Evolutionary conservation across 2,329 filamentous ascomycete species (phyloP).

Genomic region (Aspergillus vadensis): DNA sequence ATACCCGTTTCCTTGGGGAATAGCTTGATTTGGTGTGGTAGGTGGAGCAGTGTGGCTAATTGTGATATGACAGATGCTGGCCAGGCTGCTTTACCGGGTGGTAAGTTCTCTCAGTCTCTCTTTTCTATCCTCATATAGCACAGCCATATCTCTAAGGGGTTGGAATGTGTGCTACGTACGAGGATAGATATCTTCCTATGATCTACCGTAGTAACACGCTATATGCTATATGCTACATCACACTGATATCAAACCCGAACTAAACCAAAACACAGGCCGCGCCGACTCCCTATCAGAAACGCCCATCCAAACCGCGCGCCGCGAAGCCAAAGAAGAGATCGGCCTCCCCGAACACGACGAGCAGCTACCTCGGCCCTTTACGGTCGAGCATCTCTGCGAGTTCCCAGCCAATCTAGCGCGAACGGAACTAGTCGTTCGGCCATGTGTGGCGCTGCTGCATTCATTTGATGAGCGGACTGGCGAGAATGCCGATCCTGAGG

Average conservation of each 20-base stretch:
- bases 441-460: slow-evolving; percentile 77
- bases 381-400: slow-evolving; percentile 83
- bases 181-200: no score
- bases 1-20: not conserved
- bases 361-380: slow-evolving; percentile 73
- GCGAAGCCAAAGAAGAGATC: slow-evolving; percentile 92
- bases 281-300: slow-evolving; percentile 58
- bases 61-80: slow-evolving; percentile 59
- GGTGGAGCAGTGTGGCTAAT: not conserved
- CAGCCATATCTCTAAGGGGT: not conserved
- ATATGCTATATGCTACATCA: no score
- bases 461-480: slow-evolving; percentile 54
- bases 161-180: not conserved
- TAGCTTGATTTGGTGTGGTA: not conserved
- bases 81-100: slow-evolving; percentile 83
- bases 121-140: not conserved
- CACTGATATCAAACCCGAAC: not conserved
- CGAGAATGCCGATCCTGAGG: slow-evolving; percentile 59
- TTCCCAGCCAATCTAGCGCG: slow-evolving; percentile 75
- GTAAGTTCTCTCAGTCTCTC: slow-evolving; percentile 53
- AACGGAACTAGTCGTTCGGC: slow-evolving; percentile 72
- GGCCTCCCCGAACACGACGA: slow-evolving; percentile 73
- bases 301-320: slow-evolving; percentile 76
- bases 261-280: slow-evolving; percentile 38
- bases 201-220: no score